Evolutionary conservation across 495 filamentous ascomycete species (phyloP).

Genomic region (Penicillium flavigenum): DNA sequence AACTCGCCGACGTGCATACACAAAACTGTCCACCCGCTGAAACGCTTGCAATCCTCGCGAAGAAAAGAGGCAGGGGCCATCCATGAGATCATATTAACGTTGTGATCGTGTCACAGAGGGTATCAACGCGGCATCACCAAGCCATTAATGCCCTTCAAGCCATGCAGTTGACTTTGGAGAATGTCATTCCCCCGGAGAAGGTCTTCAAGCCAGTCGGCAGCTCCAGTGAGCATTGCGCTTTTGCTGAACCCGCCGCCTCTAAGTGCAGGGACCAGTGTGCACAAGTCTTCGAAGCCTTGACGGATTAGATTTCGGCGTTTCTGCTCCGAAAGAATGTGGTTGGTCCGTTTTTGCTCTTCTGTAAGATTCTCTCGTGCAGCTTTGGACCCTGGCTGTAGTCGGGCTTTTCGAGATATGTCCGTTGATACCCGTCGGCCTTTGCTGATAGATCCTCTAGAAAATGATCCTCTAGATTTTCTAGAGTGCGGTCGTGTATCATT

Average conservation of each 20-base stretch:
- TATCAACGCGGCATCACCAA: constrained; percentile 44
- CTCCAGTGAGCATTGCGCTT: constrained; percentile 68
- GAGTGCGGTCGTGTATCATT: constrained; percentile 43
- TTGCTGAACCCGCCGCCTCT: constrained; percentile 72
- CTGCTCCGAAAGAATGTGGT: constrained; percentile 88
- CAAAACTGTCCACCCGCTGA: constrained; percentile 16
- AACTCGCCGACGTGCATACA: constrained; percentile 10
- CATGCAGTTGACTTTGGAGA: constrained; percentile 46
- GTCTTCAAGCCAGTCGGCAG: constrained; percentile 71
- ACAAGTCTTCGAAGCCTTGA: constrained; percentile 71
- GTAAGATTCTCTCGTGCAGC: constrained; percentile 70
- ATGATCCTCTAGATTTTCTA: constrained; percentile 51
- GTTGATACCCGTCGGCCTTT: constrained; percentile 36
- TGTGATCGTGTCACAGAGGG: constrained; percentile 25
- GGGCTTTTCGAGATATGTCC: constrained; percentile 34
- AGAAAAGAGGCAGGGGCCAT: constrained; percentile 12
- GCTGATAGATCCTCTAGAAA: constrained; percentile 43
- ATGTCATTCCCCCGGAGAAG: constrained; percentile 65
- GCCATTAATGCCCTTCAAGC: constrained; percentile 45
- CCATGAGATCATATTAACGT: constrained; percentile 16
- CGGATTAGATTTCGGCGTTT: constrained; percentile 78
- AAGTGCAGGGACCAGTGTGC: constrained; percentile 68
- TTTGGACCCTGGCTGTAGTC: constrained; percentile 43
- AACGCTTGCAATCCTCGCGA: constrained; percentile 16
- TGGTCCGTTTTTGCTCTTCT: constrained; percentile 79